Percentiles rank a stretch among this genome's conserved stretches.
Conservation (phyloP, 2,329 filamentous ascomycete species). For the Colletotrichum sp. region DNA sequence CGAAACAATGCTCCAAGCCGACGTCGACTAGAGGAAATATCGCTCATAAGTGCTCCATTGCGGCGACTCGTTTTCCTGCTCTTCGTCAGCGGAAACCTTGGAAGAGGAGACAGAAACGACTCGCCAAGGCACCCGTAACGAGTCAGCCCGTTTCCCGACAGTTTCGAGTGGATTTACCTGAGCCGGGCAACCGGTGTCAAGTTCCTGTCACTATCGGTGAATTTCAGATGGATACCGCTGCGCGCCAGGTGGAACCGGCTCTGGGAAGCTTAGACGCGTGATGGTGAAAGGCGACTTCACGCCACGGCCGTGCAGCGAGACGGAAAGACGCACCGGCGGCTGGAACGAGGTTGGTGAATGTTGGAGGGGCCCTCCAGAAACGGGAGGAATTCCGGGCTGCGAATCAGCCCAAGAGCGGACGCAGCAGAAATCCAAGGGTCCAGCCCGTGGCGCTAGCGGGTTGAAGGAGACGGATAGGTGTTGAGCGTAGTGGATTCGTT, state of each 20-base stretch:
- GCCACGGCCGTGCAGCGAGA: background rate
- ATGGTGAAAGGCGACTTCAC: background rate
- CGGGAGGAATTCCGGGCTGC: background rate
- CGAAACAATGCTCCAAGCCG: background rate
- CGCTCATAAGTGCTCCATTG: background rate
- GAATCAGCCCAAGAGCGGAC: background rate
- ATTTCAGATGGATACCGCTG: background rate
- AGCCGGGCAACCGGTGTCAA: background rate
- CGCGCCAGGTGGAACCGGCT: background rate
- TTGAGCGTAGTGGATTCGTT: background rate
- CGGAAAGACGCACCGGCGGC: constrained; percentile 4
- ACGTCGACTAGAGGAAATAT: background rate
- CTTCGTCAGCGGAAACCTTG: background rate
- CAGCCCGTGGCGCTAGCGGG: background rate
- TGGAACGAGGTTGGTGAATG: background rate
- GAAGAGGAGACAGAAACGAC: background rate
- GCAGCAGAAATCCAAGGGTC: constrained; percentile 2
- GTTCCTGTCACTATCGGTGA: background rate
- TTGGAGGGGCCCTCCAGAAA: background rate
- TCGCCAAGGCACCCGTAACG: background rate
- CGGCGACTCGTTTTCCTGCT: background rate
- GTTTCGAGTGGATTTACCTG: constrained; percentile 2
- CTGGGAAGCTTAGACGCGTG: background rate
- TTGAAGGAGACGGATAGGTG: background rate
- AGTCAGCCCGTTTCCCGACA: constrained; percentile 6